Evolutionary conservation across 1,284 basidiomycete species (phyloP), one percentile per base, ranked within the genome.

Genomic region (Cryptococcus floricola): DNA sequence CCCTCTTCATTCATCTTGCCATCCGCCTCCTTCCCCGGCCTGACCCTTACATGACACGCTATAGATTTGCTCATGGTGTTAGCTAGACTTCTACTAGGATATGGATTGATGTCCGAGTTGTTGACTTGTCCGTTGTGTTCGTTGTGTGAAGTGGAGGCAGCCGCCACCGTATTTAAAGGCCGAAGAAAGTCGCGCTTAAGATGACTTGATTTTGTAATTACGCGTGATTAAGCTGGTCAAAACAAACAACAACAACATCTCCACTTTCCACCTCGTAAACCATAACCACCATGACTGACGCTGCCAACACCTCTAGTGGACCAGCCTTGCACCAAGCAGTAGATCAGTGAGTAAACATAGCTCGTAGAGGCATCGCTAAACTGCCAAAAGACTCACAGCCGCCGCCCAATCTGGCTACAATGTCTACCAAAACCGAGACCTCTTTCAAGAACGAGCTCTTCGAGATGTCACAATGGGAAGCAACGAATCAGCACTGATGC

Each of bases 361-460:
- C 39, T 25, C 23, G 18, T 16, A 16, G 43, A 18, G 14, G 28
- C 47, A 28, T 9, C 23, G 38, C 31, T 41, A 5, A 25, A 18
- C 19, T 4, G 23, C 16, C 50, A 18, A 19, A 39, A 59, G 57
- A 39, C 48, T 59, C 14, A 46, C 54, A 16, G 42, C 55, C 5
- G 28, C 52, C 18, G 50, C 49, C 18, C 53, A 56, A 14, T 43
- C 55, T 10, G 59, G 56, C 34, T 60, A 69, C 25, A 48, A 71
- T 50, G 59, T 72, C 46, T 54, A 64, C 14, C 25, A 46, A n/a
- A 63, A 72, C 50, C 61, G 65, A 8, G 66, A 68, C 37, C 44
- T 49, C 37, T 71, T 74, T 56, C 64, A 66, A 8, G 66, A 69
- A 43, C 57, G 66, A 41, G 68, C 67, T 2, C 52, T 72, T 25